Evolutionary conservation across 1,284 basidiomycete genomes (phyloP).

Genomic region (Trametes sp.): DNA sequence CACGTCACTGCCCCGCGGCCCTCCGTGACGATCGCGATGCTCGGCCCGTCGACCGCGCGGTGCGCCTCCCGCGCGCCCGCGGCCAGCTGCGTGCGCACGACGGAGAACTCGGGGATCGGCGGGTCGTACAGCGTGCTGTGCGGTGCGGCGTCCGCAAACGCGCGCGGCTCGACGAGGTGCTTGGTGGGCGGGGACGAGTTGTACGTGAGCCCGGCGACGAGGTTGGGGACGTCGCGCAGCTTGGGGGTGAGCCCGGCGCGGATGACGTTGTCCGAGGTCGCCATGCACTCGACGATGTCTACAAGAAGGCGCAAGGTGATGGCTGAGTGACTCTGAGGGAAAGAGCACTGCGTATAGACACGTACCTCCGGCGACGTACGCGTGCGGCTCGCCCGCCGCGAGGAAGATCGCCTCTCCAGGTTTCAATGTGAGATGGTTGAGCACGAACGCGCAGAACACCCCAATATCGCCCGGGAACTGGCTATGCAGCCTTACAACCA

Average conservation of each 20-base stretch:
- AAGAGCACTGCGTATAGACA: not conserved
- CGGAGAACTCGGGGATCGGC: slow-evolving; percentile 94
- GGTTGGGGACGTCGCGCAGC: slow-evolving; percentile 90
- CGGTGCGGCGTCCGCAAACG: slow-evolving; percentile 49
- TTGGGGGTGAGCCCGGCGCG: slow-evolving; percentile 98
- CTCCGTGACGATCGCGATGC: slow-evolving; percentile 80
- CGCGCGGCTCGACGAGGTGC: slow-evolving; percentile 72
- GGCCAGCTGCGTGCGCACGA: slow-evolving; percentile 70
- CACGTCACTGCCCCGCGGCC: slow-evolving; percentile 69
- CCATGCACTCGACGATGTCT: slow-evolving; percentile 99
- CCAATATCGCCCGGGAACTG: slow-evolving; percentile 97
- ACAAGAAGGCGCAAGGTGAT: not conserved
- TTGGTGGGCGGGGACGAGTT: slow-evolving; percentile 69
- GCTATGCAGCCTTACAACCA: slow-evolving; percentile 76
- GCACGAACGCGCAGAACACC: slow-evolving; percentile 89
- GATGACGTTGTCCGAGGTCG: slow-evolving; percentile 98
- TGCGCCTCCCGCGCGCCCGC: slow-evolving; percentile 61
- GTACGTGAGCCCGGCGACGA: slow-evolving; percentile 92
- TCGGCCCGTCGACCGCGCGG: slow-evolving; percentile 79
- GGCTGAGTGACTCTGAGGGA: slow-evolving; percentile 10
- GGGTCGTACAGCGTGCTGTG: slow-evolving; percentile 84
- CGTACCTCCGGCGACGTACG: slow-evolving; percentile 91
- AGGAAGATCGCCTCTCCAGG: slow-evolving; percentile 95
- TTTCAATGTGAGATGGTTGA: slow-evolving; percentile 86
- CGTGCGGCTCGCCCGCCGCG: slow-evolving; percentile 96